A percentile compares a stretch with the other conserved stretches of the same genome.
Conservation (phyloP, 2,329 filamentous ascomycete species). For the Paraconiothyrium sp. region DNA sequence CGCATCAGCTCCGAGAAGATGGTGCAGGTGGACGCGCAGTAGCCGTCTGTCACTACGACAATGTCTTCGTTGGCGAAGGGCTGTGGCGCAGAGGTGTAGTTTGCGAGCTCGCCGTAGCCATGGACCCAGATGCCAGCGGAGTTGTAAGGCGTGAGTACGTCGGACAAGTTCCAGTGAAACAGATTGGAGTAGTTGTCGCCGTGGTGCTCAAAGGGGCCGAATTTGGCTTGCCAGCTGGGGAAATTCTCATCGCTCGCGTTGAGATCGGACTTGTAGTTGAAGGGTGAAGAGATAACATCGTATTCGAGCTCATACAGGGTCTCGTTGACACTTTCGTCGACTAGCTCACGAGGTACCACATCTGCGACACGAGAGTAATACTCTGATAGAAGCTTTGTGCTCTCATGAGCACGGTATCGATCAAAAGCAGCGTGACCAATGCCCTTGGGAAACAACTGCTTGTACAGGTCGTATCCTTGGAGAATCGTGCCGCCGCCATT, state of each 20-base stretch:
- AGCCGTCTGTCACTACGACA: slow-evolving; percentile 62
- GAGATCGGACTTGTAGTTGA: slow-evolving; percentile 59
- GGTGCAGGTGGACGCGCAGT: slow-evolving; percentile 69
- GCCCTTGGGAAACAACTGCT: slow-evolving; percentile 61
- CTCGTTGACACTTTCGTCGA: slow-evolving; percentile 38
- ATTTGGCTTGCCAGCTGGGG: slow-evolving; percentile 58
- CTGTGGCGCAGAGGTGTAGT: slow-evolving; percentile 52
- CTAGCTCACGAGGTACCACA: slow-evolving; percentile 39
- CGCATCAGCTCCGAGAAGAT: slow-evolving; percentile 66
- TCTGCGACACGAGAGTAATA: slow-evolving; percentile 48
- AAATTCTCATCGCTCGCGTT: slow-evolving; percentile 62
- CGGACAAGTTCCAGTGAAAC: slow-evolving; percentile 62
- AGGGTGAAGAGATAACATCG: slow-evolving; percentile 52
- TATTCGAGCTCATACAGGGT: slow-evolving; percentile 47
- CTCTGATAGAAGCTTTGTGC: slow-evolving; percentile 56
- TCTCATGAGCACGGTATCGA: slow-evolving; percentile 62
- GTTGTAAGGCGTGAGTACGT: slow-evolving; percentile 49
- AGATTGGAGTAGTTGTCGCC: slow-evolving; percentile 66
- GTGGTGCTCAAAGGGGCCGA: slow-evolving; percentile 53
- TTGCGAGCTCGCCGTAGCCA: slow-evolving; percentile 46
- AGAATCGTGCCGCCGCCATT: slow-evolving; percentile 69
- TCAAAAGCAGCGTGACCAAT: slow-evolving; percentile 60
- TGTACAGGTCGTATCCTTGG: slow-evolving; percentile 71
- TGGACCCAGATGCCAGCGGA: slow-evolving; percentile 46
- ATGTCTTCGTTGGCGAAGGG: slow-evolving; percentile 68